Percentiles rank a stretch among this genome's conserved stretches.
Conservation (phyloP, 2,329 filamentous ascomycete species). For the Diaporthe batatas region DNA sequence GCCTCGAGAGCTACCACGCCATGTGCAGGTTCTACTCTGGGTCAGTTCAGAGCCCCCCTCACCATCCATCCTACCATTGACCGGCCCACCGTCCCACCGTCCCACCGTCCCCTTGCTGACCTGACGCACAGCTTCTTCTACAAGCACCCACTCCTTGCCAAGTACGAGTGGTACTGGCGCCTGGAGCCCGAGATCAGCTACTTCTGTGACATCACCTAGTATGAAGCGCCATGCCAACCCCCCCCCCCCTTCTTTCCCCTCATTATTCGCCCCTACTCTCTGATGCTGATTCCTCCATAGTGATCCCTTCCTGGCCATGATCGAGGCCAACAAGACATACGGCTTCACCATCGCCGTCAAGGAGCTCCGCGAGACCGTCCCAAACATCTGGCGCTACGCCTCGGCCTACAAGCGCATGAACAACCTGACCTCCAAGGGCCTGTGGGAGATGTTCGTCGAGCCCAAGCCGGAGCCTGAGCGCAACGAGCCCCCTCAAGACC, state of each 20-base stretch:
- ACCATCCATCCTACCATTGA: not conserved
- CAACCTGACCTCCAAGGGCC: slow-evolving; percentile 88
- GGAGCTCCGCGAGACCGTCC: slow-evolving; percentile 96
- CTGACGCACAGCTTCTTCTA: slow-evolving; percentile 82
- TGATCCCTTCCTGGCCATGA: slow-evolving; percentile 97
- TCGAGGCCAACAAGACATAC: slow-evolving; percentile 94
- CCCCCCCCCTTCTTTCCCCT: not conserved
- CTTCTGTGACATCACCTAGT: slow-evolving; percentile 99
- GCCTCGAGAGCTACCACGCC: slow-evolving; percentile 97
- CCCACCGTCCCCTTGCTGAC: slow-evolving; percentile 38
- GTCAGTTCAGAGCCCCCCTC: slow-evolving; percentile 63
- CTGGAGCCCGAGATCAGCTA: slow-evolving; percentile 99
- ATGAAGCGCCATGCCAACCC: slow-evolving; percentile 46
- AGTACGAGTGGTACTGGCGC: slow-evolving; percentile 99
- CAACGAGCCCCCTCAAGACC: slow-evolving; percentile 69
- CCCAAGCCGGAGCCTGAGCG: slow-evolving; percentile 72
- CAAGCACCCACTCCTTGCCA: slow-evolving; percentile 92
- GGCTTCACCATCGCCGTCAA: slow-evolving; percentile 99
- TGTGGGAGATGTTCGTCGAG: slow-evolving; percentile 99
- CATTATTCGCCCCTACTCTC: not conserved
- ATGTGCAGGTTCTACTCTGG: slow-evolving; percentile 99
- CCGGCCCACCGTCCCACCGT: no score
- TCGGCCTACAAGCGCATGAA: slow-evolving; percentile 95
- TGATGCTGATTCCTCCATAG: slow-evolving; percentile 56
- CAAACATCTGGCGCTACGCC: slow-evolving; percentile 99